These are phyloP conservation scores for Luffa aegyptiaca DNA, from an alignment of 306 rosid genomes.

Conservation along the genomic window DNA sequence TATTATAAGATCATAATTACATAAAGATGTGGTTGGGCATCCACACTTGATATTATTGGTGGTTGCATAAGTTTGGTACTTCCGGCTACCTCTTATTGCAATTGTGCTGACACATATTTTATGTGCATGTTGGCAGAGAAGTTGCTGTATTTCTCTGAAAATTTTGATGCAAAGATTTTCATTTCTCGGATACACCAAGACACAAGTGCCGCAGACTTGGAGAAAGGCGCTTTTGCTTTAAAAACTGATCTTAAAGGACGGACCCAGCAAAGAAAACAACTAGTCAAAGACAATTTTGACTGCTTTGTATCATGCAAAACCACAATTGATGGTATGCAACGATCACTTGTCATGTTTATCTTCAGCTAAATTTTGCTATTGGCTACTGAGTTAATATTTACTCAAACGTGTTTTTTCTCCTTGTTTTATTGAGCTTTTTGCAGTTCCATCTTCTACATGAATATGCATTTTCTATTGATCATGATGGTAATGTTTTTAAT, in stretches of 20 bases:
- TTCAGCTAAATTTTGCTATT: conserved; percentile 12
- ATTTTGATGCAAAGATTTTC: conserved; percentile 79
- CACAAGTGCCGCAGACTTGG: conserved; percentile 78
- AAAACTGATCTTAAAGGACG: conserved; percentile 90
- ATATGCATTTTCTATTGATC: conserved; percentile 11
- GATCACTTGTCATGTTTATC: conserved; percentile 18
- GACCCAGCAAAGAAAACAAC: conserved; percentile 81
- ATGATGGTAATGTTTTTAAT: conserved; percentile 17
- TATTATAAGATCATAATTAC: neutral
- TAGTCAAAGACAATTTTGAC: conserved; percentile 97
- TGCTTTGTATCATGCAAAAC: conserved; percentile 99
- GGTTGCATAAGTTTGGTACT: conserved; percentile 2
- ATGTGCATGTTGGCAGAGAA: conserved; percentile 59
- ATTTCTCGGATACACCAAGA: conserved; percentile 76
- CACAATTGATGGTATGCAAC: conserved; percentile 79
- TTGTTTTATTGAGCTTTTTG: neutral
- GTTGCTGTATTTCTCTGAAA: conserved; percentile 81
- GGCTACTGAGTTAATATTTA: neutral
- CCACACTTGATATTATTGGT: conserved; percentile 1
- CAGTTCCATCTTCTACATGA: neutral
- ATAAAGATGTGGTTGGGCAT: neutral
- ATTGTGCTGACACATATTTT: conserved; percentile 19
- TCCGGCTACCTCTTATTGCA: conserved; percentile 7
- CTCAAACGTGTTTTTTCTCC: neutral
- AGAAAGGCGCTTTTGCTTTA: conserved; percentile 73